phyloP scores from a whole-genome alignment of 2,329 filamentous ascomycete genomes.

The Fusarium setosum region DNA sequence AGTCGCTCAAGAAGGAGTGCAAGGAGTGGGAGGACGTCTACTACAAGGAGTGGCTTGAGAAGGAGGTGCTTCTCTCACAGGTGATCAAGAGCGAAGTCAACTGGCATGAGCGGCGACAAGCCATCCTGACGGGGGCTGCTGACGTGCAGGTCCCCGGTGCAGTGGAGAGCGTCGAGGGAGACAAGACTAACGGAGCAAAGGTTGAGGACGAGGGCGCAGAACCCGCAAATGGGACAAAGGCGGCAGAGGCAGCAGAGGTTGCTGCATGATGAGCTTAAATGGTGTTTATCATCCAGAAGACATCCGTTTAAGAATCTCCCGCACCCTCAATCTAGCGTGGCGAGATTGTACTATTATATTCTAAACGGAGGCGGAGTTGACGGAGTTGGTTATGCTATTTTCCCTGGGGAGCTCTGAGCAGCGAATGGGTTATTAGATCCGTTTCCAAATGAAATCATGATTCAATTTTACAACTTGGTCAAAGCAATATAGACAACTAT shows the following conservation, averaged over 20 bases:
- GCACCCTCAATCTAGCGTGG: neutral
- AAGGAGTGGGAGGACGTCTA: conserved; percentile 74
- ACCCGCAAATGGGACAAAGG: conserved; percentile 16
- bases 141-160: conserved; percentile 56
- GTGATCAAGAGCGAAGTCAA: conserved; percentile 74
- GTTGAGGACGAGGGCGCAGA: conserved; percentile 17
- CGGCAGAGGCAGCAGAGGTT: conserved; percentile 2
- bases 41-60: conserved; percentile 81
- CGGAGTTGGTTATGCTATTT: conserved; percentile 35
- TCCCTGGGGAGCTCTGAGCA: conserved; percentile 10
- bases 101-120: conserved; percentile 69
- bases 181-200: conserved; percentile 37
- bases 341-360: conserved; percentile 30
- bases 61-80: conserved; percentile 82
- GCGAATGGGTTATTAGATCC: conserved; percentile 9
- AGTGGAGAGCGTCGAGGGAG: conserved; percentile 43
- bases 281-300: neutral
- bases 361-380: conserved; percentile 38
- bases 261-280: conserved; percentile 2
- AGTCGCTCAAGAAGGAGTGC: conserved; percentile 72
- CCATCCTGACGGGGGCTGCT: conserved; percentile 61
- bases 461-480: conserved; percentile 5
- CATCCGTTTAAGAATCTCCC: neutral
- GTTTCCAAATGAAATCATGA: conserved; percentile 22
- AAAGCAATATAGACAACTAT: neutral